A percentile compares a stretch with the other conserved stretches of the same genome.
Conservation (phyloP, 768 basidiomycete species). For the Collybia sp. region DNA sequence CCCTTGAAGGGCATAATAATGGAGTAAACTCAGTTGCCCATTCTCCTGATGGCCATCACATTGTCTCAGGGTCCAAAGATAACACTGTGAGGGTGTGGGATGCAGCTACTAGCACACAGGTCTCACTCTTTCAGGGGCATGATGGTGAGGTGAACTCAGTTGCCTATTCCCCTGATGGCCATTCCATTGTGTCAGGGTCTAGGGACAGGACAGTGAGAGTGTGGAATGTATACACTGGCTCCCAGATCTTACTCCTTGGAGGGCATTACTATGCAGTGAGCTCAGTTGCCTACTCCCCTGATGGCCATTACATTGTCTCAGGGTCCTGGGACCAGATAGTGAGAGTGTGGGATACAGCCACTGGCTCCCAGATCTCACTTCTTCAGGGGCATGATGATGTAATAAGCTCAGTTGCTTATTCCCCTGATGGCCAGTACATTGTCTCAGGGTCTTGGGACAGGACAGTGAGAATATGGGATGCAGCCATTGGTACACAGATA, state of each 20-base stretch:
- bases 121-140: slow-evolving; percentile 9
- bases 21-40: slow-evolving; percentile 13
- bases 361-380: not conserved
- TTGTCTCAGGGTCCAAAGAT: slow-evolving; percentile 8
- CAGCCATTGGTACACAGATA: slow-evolving; percentile 7
- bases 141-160: slow-evolving; percentile 13
- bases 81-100: slow-evolving; percentile 10
- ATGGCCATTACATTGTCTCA: not conserved
- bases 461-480: slow-evolving; percentile 17
- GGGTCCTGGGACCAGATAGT: not conserved
- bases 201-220: slow-evolving; percentile 20
- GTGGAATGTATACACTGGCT: slow-evolving; percentile 20
- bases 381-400: slow-evolving; percentile 10
- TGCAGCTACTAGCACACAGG: not conserved
- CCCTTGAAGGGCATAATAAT: slow-evolving; percentile 14
- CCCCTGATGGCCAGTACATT: slow-evolving; percentile 13
- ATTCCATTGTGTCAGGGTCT: slow-evolving; percentile 19
- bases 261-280: not conserved
- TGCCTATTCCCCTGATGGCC: slow-evolving; percentile 41
- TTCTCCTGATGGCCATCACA: slow-evolving; percentile 4
- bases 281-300: slow-evolving; percentile 3
- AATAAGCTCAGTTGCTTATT: slow-evolving; percentile 14
- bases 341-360: not conserved
- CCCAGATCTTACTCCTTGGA: not conserved
- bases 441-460: slow-evolving; percentile 16